A percentile compares a stretch with the other conserved stretches of the same genome.
Evolutionary conservation across 805 yeast species (phyloP).

Genomic region (Cyberlindnera mycetangii): DNA sequence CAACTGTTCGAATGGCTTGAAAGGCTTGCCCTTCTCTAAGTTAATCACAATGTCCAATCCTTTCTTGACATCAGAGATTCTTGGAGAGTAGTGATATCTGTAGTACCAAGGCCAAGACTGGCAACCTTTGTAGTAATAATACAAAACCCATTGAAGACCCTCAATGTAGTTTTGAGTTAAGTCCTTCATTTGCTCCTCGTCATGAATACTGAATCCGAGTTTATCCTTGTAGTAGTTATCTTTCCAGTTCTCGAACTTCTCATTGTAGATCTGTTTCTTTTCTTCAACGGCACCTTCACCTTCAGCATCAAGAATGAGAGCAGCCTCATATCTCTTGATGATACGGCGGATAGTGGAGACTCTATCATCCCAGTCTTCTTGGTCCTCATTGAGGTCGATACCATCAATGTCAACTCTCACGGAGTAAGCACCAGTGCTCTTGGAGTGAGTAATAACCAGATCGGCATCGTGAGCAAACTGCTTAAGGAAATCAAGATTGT

Average conservation of each 20-base stretch:
- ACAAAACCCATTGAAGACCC: slow-evolving; percentile 96
- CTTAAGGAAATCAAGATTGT: slow-evolving; percentile 58
- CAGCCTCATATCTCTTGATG: slow-evolving; percentile 63
- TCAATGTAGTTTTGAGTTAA: slow-evolving; percentile 81
- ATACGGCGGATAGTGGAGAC: slow-evolving; percentile 47
- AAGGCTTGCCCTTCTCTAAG: slow-evolving; percentile 74
- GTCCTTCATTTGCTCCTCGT: slow-evolving; percentile 55
- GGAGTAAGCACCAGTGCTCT: slow-evolving; percentile 51
- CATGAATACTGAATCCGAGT: slow-evolving; percentile 58
- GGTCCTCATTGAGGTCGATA: slow-evolving; percentile 61
- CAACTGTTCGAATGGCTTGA: slow-evolving; percentile 90
- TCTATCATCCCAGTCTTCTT: slow-evolving; percentile 60
- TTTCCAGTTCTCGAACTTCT: slow-evolving; percentile 80
- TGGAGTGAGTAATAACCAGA: slow-evolving; percentile 61
- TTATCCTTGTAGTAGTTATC: slow-evolving; percentile 82
- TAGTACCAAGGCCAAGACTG: slow-evolving; percentile 97
- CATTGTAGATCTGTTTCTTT: slow-evolving; percentile 63
- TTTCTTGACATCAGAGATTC: slow-evolving; percentile 78
- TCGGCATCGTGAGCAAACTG: slow-evolving; percentile 66
- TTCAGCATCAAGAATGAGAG: slow-evolving; percentile 52
- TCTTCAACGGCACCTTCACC: slow-evolving; percentile 46
- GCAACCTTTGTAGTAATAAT: slow-evolving; percentile 85
- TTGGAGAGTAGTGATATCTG: slow-evolving; percentile 87
- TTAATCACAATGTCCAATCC: slow-evolving; percentile 65
- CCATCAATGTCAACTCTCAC: slow-evolving; percentile 73